phyloP scores from a whole-genome alignment of 2,329 filamentous ascomycete species.

The Neonectria neomacrospora region DNA sequence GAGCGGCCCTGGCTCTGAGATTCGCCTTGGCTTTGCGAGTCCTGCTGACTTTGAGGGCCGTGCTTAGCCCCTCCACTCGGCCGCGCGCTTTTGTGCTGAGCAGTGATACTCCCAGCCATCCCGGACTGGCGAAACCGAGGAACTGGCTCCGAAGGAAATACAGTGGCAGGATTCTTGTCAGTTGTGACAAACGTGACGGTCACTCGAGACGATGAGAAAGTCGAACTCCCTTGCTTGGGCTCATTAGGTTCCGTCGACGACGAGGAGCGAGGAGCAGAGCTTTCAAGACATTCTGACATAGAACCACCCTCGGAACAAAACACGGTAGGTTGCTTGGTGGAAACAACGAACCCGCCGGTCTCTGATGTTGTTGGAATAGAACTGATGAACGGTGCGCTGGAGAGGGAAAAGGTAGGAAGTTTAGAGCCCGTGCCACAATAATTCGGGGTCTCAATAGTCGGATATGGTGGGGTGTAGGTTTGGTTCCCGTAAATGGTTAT shows the following conservation, averaged over 20 bases:
- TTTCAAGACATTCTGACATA: slow-evolving; percentile 11
- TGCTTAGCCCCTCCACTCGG: slow-evolving; percentile 2
- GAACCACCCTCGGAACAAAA: slow-evolving; percentile 17
- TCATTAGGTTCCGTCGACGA: slow-evolving; percentile 9
- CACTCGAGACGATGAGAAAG: slow-evolving; percentile 27
- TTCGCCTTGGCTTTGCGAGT: not conserved
- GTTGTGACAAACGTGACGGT: slow-evolving; percentile 62
- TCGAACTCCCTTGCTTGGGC: slow-evolving; percentile 25
- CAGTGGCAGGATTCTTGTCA: slow-evolving; percentile 65
- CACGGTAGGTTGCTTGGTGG: slow-evolving; percentile 28
- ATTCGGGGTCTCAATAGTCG: slow-evolving; percentile 53
- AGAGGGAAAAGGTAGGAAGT: not conserved
- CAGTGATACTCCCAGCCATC: slow-evolving; percentile 17
- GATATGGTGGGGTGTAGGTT: slow-evolving; percentile 59
- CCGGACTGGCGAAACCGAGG: slow-evolving; percentile 52
- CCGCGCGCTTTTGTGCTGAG: slow-evolving; percentile 35
- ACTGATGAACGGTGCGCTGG: not conserved
- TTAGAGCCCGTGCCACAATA: slow-evolving; percentile 50
- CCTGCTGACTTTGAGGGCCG: not conserved
- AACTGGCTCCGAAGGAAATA: slow-evolving; percentile 52
- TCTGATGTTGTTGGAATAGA: not conserved
- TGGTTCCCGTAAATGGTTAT: slow-evolving; percentile 60
- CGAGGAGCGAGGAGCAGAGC: slow-evolving; percentile 16
- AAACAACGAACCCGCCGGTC: slow-evolving; percentile 9
- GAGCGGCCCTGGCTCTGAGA: not conserved